Percentiles rank a stretch among this genome's conserved stretches.
Evolutionary conservation across 495 filamentous ascomycete genomes (phyloP).

Genomic region (Hyaloscypha variabilis): DNA sequence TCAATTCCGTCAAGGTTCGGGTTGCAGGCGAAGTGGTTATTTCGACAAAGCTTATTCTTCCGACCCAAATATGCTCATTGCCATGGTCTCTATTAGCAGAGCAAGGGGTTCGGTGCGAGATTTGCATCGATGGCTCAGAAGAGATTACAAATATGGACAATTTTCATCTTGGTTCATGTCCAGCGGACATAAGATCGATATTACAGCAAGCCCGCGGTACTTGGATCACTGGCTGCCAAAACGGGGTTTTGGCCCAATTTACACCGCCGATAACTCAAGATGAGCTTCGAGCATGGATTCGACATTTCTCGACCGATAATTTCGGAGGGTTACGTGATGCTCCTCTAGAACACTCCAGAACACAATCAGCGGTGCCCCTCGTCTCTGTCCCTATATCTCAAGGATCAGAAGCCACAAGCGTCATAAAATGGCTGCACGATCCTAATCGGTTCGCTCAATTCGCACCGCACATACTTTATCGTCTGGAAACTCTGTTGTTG

Average conservation of each 20-base stretch:
- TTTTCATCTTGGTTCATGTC: neutral
- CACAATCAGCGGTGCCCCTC: no score
- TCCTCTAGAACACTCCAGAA: no score
- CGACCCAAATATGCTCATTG: slow-evolving; percentile 1
- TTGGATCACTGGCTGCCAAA: neutral
- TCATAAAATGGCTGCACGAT: slow-evolving; percentile 12
- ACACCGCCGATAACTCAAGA: neutral
- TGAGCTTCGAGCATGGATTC: neutral
- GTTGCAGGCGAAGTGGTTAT: slow-evolving; percentile 1
- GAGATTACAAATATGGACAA: slow-evolving; percentile 8
- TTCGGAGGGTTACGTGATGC: neutral
- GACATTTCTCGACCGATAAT: neutral
- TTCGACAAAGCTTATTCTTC: slow-evolving; percentile 4
- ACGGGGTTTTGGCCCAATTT: neutral
- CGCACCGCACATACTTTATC: slow-evolving; percentile 71
- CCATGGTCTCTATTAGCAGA: slow-evolving; percentile 38
- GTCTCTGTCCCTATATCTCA: neutral
- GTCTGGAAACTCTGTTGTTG: slow-evolving; percentile 64
- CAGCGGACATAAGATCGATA: neutral
- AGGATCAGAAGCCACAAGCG: neutral
- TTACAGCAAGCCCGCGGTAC: neutral
- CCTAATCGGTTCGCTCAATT: slow-evolving; percentile 61
- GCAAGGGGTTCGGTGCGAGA: slow-evolving; percentile 39
- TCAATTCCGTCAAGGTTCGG: slow-evolving; percentile 28
- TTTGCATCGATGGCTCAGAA: slow-evolving; percentile 48